These are phyloP conservation scores for Daedaleopsis nitida DNA, from an alignment of 768 basidiomycete species.

Conservation along the genomic window DNA sequence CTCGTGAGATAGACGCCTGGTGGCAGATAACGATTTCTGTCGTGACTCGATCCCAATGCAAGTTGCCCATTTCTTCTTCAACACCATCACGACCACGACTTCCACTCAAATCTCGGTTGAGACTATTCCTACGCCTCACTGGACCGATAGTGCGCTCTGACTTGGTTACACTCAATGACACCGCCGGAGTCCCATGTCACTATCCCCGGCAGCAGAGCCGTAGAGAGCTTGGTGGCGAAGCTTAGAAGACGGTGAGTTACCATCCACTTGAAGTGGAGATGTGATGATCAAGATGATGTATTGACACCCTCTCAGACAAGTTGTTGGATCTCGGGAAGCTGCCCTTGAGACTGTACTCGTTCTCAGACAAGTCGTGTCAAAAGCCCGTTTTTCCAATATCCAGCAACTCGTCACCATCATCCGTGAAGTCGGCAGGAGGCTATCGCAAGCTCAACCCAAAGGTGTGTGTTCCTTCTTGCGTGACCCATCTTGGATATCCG, in stretches of 20 bases:
- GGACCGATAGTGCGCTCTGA: no score
- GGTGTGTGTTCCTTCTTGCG: constrained; percentile 46
- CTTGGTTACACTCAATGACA: no score
- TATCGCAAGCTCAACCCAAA: constrained; percentile 94
- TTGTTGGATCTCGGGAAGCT: constrained; percentile 87
- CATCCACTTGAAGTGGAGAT: constrained; percentile 9
- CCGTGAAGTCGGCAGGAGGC: constrained; percentile 71
- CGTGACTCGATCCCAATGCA: no score
- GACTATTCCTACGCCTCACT: no score
- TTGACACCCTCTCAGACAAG: constrained; percentile 55
- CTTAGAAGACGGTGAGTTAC: constrained; percentile 70
- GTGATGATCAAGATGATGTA: not conserved
- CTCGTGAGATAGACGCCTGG: no score
- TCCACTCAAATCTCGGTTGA: no score
- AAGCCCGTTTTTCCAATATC: constrained; percentile 83
- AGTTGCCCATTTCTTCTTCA: no score
- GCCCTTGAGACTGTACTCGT: constrained; percentile 89
- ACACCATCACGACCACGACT: no score
- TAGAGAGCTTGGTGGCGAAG: constrained; percentile 70
- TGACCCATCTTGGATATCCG: not conserved
- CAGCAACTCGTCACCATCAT: constrained; percentile 83
- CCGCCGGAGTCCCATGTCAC: constrained; percentile 36
- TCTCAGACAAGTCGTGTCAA: constrained; percentile 86
- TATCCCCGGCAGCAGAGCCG: constrained; percentile 53
- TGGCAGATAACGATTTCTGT: no score